Percentiles rank a stretch among this genome's conserved stretches.
These are phyloP conservation scores for Pseudogymnoascus sp. DNA, from an alignment of 2,329 filamentous ascomycete genomes.

Conservation along the genomic window DNA sequence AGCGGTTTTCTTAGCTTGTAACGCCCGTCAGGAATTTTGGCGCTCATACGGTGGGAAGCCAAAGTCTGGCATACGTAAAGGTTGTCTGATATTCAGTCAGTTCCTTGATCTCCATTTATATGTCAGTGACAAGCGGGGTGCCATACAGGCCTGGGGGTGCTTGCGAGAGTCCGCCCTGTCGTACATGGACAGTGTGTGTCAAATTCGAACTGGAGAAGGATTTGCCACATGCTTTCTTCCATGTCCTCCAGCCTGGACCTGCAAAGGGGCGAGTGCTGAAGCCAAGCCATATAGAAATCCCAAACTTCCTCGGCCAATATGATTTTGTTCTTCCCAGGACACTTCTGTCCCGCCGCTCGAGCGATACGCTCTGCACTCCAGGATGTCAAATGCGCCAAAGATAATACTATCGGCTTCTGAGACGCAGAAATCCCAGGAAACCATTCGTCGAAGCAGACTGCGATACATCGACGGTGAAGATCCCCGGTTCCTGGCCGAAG, in stretches of 20 bases:
- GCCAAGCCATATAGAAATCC: constrained; percentile 16
- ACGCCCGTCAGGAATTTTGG: not conserved
- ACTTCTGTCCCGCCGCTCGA: not conserved
- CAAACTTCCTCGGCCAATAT: constrained; percentile 17
- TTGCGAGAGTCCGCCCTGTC: not conserved
- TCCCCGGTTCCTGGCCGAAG: not conserved
- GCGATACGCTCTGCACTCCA: constrained; percentile 23
- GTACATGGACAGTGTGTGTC: not conserved
- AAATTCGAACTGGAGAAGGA: not conserved
- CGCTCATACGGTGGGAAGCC: not conserved
- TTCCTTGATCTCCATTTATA: not conserved
- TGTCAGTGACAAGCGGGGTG: not conserved
- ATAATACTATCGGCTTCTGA: constrained; percentile 10
- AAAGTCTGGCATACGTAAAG: constrained; percentile 1
- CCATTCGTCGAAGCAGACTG: not conserved
- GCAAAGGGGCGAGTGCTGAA: not conserved
- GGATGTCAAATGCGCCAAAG: constrained; percentile 18
- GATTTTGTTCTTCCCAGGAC: not conserved
- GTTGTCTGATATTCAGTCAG: constrained; percentile 9
- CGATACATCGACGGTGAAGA: not conserved
- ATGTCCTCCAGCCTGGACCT: not conserved
- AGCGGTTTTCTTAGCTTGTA: not conserved
- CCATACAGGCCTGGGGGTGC: not conserved
- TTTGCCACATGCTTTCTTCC: constrained; percentile 11
- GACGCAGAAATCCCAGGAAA: not conserved